Evolutionary conservation across 2,329 filamentous ascomycete genomes (phyloP), one percentile per base, ranked within the genome.

Genomic region (Trichoderma koningii): DNA sequence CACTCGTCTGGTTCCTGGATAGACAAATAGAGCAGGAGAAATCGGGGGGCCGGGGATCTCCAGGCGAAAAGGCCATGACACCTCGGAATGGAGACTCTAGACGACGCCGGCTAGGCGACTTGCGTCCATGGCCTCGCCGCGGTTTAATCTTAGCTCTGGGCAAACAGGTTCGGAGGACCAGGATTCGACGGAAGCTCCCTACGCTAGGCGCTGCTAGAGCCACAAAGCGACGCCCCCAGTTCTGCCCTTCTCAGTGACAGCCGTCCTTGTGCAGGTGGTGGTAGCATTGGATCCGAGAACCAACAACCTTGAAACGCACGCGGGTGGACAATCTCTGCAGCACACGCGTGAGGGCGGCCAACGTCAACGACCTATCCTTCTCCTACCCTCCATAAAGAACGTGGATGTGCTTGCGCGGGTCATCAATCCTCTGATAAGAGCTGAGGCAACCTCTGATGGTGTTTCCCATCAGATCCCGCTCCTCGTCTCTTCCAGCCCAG

Each of bases 101-200:
- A 44, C 38, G 9, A 5, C 10, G 23, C 5, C 38, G 41, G 26
- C 57, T 61, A 61, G 48, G 57, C 57, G 48, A 61, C n/a, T 52
- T 61, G 47, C 38, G 57, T 61, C 48, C 17, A 61, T 61, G 38
- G 48, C 38, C 3, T 28, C 15, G 57, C 34, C 47, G 23, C 23
- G 52, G 30, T 60, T 50, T 17, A 28, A 51, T 50, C 56, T 61
- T 61, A 61, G 57, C 48, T 44, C 57, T 52, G 48, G 57, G 19
- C 47, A 21, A 30, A 44, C 26, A 26, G 14, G 7, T 57, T 47
- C n/a, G 42, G 55, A n/a, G 15, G 21, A 26, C 57, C 57, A 52
- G 57, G 55, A 41, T 51, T 44, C 52, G 57, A 63, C 59, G 59
- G 59, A 21, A 55, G 41, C 41, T 55, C 59, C 59, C 59, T 55